phyloP scores from a whole-genome alignment of 2,329 filamentous ascomycete species.

The Xylaria sp. region DNA sequence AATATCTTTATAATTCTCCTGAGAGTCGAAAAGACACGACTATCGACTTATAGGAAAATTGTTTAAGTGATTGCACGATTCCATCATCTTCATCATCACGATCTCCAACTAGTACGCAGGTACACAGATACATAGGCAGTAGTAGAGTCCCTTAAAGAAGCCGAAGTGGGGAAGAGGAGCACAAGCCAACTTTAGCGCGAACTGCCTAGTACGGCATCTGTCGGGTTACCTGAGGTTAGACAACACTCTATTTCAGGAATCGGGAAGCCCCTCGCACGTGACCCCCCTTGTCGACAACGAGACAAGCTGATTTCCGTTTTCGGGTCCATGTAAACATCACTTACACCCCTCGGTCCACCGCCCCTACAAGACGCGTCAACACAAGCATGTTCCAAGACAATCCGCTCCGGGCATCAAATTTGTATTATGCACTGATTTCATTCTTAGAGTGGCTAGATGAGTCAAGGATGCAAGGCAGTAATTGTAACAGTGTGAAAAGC shows the following conservation, averaged over 20 bases:
- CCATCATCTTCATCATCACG: not conserved
- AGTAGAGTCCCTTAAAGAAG: no score
- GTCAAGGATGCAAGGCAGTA: not conserved
- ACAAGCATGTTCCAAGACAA: not conserved
- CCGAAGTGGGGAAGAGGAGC: constrained; percentile 1
- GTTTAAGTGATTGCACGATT: not conserved
- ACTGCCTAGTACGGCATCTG: not conserved
- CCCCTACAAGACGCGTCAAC: constrained; percentile 26
- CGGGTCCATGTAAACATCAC: constrained; percentile 36
- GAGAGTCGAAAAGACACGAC: not conserved
- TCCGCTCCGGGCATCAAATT: no score
- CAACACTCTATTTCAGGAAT: not conserved
- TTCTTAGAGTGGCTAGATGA: not conserved
- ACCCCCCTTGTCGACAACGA: constrained; percentile 35
- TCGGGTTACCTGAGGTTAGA: not conserved
- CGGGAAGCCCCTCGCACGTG: constrained; percentile 32
- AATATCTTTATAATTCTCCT: no score
- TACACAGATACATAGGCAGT: no score
- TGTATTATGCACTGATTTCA: not conserved
- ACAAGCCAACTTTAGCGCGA: not conserved
- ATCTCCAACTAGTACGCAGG: no score
- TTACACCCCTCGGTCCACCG: constrained; percentile 2
- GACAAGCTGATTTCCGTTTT: constrained; percentile 32
- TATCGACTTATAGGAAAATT: not conserved
- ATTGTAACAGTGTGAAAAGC: constrained; percentile 22